Percentiles rank a stretch among this genome's conserved stretches.
Evolutionary conservation across 1,139 yeast genomes (phyloP).

Genomic region (Arxiozyma bovina): DNA sequence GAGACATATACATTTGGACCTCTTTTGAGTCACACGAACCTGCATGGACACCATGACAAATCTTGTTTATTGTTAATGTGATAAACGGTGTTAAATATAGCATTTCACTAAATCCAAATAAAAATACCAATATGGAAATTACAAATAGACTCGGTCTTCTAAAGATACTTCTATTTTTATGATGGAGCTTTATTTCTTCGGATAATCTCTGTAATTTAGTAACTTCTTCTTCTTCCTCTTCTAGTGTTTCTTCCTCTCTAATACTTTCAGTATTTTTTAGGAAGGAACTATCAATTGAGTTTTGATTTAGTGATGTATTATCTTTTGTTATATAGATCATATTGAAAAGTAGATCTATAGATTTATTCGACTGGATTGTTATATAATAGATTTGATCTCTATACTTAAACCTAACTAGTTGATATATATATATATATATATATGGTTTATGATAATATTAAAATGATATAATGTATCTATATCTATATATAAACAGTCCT

Average conservation of each 20-base stretch:
- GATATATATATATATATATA: background rate
- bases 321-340: background rate
- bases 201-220: conserved; percentile 2
- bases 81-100: conserved; percentile 27
- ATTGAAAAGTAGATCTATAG: background rate
- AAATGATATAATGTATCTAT: no score
- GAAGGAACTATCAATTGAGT: background rate
- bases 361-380: no score
- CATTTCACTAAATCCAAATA: conserved; percentile 20
- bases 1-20: conserved; percentile 25
- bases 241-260: background rate
- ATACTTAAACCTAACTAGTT: background rate
- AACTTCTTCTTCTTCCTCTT: background rate
- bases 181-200: conserved; percentile 15
- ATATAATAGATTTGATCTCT: background rate
- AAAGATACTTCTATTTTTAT: conserved; percentile 8
- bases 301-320: background rate
- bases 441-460: no score
- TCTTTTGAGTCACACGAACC: conserved; percentile 24
- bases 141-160: conserved; percentile 28
- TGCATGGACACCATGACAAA: conserved; percentile 22
- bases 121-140: conserved; percentile 21
- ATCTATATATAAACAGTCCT: no score
- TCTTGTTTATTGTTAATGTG: conserved; percentile 22
- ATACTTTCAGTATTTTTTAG: background rate